Conservation (phyloP, 2,329 filamentous ascomycete genomes). For the Calonectria pauciramosa region DNA sequence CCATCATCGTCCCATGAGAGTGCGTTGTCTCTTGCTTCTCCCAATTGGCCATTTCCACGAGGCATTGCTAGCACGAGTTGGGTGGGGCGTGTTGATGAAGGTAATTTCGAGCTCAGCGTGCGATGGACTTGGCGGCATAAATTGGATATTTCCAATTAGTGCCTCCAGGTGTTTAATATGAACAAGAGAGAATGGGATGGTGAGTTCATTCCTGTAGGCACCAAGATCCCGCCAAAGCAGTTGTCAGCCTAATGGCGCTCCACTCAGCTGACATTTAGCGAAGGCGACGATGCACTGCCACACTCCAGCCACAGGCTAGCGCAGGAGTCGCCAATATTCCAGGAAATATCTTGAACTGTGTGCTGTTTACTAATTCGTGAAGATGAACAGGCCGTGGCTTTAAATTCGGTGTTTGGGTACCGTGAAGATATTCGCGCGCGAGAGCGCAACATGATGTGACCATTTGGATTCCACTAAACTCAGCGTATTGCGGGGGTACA, state of each 20-base stretch:
- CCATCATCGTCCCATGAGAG: conserved; percentile 32
- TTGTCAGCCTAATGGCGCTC: background rate
- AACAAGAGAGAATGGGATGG: background rate
- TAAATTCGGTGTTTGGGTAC: background rate
- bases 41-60: background rate
- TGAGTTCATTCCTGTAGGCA: background rate
- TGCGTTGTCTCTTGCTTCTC: background rate
- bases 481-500: too few species aligned
- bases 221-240: background rate
- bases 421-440: background rate
- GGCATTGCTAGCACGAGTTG: background rate
- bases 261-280: background rate
- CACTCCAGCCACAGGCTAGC: background rate
- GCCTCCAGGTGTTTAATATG: background rate
- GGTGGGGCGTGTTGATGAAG: background rate
- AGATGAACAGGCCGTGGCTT: background rate
- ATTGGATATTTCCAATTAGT: background rate
- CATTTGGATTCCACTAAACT: too few species aligned
- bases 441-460: too few species aligned
- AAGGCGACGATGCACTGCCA: background rate
- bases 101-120: background rate
- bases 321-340: background rate
- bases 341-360: background rate
- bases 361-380: background rate
- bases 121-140: background rate